phyloP scores from a whole-genome alignment of 1,284 basidiomycete species.

The Apiotrichum akiyoshidainum region DNA sequence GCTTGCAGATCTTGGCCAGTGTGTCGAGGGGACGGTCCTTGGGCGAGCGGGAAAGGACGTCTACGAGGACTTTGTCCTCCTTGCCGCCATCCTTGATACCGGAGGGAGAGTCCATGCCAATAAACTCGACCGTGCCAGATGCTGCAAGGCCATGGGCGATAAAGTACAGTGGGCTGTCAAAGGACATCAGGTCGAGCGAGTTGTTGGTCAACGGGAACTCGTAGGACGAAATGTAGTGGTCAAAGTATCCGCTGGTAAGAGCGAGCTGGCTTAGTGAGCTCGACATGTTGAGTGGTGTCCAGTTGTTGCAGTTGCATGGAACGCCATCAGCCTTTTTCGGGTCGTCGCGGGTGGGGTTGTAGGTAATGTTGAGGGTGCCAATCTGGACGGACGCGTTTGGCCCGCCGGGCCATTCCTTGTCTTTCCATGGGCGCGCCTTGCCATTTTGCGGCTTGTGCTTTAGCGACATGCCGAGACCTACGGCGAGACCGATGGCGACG shows the following conservation, averaged over 20 bases:
- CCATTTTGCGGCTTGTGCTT: neutral
- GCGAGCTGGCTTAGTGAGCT: conserved; percentile 24
- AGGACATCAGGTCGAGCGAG: neutral
- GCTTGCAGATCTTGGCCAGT: conserved; percentile 40
- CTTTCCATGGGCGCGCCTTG: neutral
- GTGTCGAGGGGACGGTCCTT: conserved; percentile 25
- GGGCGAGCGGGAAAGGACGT: conserved; percentile 41
- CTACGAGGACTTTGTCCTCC: conserved; percentile 38
- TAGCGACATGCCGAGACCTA: conserved; percentile 25
- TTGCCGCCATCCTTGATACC: conserved; percentile 31
- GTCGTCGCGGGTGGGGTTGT: conserved; percentile 35
- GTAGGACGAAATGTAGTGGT: conserved; percentile 27
- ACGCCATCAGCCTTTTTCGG: conserved; percentile 38
- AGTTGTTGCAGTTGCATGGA: conserved; percentile 37
- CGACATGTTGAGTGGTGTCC: conserved; percentile 29
- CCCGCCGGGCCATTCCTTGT: neutral
- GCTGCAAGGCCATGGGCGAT: conserved; percentile 42
- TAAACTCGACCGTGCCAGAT: conserved; percentile 42
- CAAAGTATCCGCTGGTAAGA: conserved; percentile 15
- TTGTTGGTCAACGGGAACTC: conserved; percentile 25
- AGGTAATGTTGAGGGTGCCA: conserved; percentile 33
- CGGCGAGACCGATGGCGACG: conserved; percentile 34
- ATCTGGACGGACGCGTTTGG: conserved; percentile 7
- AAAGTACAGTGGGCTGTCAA: conserved; percentile 30
- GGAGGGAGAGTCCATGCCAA: conserved; percentile 39